These are phyloP conservation scores for Xylariaceae sp. DNA, from an alignment of 2,329 filamentous ascomycete genomes.

Conservation along the genomic window DNA sequence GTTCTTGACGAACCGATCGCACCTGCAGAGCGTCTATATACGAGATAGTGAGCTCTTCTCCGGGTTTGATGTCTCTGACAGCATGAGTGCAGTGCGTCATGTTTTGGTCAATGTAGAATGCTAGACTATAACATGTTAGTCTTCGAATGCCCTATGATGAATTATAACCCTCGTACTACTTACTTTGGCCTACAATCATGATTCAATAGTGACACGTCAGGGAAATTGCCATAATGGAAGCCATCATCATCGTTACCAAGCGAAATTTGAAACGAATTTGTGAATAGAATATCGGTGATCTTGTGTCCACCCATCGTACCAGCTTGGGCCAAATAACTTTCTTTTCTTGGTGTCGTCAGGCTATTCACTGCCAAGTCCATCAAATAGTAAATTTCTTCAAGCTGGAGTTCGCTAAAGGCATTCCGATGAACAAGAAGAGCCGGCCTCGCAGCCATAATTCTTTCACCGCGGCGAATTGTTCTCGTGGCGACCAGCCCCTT, in stretches of 20 bases:
- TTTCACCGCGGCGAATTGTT: constrained; percentile 32
- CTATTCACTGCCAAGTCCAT: constrained; percentile 33
- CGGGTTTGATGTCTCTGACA: constrained; percentile 41
- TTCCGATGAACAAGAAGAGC: constrained; percentile 34
- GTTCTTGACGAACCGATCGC: constrained; percentile 38
- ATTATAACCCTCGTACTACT: constrained; percentile 9
- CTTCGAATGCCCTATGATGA: neutral
- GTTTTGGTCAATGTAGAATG: constrained; percentile 44
- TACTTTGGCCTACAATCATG: constrained; percentile 52
- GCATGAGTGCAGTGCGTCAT: constrained; percentile 50
- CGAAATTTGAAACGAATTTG: constrained; percentile 37
- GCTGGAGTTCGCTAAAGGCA: constrained; percentile 30
- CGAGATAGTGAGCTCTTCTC: constrained; percentile 51
- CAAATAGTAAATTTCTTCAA: constrained; percentile 28
- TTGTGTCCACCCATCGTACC: constrained; percentile 35
- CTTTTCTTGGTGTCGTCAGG: constrained; percentile 27
- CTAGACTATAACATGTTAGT: constrained; percentile 34
- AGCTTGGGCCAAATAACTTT: constrained; percentile 31
- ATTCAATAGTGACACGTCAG: constrained; percentile 49
- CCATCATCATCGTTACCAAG: constrained; percentile 24
- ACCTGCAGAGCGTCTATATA: constrained; percentile 48
- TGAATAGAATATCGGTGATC: constrained; percentile 36
- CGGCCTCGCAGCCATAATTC: constrained; percentile 33
- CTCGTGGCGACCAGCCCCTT: constrained; percentile 33
- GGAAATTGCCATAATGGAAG: constrained; percentile 42